Evolutionary conservation across 2,329 filamentous ascomycete genomes (phyloP), one percentile per base, ranked within the genome.

Genomic region (Septoria petroselini): DNA sequence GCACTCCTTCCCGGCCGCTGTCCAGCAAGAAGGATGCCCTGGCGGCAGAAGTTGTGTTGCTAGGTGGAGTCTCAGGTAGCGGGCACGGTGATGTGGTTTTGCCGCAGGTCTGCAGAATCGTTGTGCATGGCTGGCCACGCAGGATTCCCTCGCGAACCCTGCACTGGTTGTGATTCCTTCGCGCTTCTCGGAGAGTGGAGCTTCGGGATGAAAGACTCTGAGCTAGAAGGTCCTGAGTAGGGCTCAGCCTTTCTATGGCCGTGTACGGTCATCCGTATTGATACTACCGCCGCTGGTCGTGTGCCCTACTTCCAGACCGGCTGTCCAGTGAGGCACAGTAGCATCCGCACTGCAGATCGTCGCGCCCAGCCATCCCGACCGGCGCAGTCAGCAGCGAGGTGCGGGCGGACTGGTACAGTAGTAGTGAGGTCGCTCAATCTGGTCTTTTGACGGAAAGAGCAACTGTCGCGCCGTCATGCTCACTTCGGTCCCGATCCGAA

Each of bases 251-350:
- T 38, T 42, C 27, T 37, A 18, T 47, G 41, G 30, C 37, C 27
- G 15, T 35, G 48, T 34, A 30, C 37, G 44, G 47, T 50, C 37
- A 50, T 50, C 47, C 34, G 40, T 44, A 37, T 31, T 35, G 33
- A 14, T 35, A 15, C 33, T 7, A 15, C 14, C n/a, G 14, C 17
- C 19, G 15, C 35, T 19, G 5, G 30, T 8, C 17, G 23, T 27
- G 21, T 23, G 38, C 38, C 23, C 11, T 40, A 11, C 21, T 11
- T 7, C 21, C 23, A 21, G 38, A 14, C 23, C 11, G 15, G n/a
- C n/a, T n/a, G 12, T 34, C 12, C 15, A 34, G n/a, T n/a, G 23
- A 27, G 23, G 23, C n/a, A n/a, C n/a, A n/a, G n/a, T 27, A 27
- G 23, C 23, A 27, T 27, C 9, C 23, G 23, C 9, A 27, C 23